Conservation (phyloP, 768 basidiomycete genomes). For the Gloeostereum incarnatum region DNA sequence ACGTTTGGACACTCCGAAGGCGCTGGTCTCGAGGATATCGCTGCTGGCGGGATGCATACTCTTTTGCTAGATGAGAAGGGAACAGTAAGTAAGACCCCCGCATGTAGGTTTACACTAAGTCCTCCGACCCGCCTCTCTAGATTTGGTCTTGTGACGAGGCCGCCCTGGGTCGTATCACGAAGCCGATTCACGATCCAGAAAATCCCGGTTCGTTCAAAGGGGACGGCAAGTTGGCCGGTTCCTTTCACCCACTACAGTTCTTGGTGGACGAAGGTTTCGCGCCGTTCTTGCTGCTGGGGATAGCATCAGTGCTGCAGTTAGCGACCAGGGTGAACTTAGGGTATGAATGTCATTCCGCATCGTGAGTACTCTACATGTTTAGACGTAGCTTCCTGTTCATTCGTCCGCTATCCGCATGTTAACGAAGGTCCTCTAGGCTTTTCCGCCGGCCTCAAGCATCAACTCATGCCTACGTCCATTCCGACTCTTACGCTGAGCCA, state of each 20-base stretch:
- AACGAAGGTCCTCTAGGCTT: conserved; percentile 84
- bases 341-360: conserved; percentile 92
- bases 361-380: conserved; percentile 20
- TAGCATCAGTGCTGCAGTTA: conserved; percentile 80
- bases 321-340: conserved; percentile 67
- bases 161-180: no score
- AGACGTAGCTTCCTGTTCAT: conserved; percentile 1
- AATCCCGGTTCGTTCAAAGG: conserved; percentile 50
- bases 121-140: conserved; percentile 32
- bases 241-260: conserved; percentile 58
- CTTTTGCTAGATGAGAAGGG: conserved; percentile 86
- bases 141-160: conserved; percentile 81
- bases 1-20: conserved; percentile 59
- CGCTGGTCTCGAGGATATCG: conserved; percentile 76
- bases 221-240: conserved; percentile 39
- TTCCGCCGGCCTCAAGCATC: conserved; percentile 52
- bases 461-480: conserved; percentile 56
- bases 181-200: conserved; percentile 48
- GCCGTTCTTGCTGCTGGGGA: conserved; percentile 85
- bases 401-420: conserved; percentile 29
- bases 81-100: conserved; percentile 73
- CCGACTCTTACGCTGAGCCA: conserved; percentile 50
- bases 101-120: no score
- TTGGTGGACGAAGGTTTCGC: conserved; percentile 75
- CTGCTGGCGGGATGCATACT: conserved; percentile 84